These are phyloP conservation scores for Candida alai DNA, from an alignment of 805 yeast genomes.

Conservation along the genomic window DNA sequence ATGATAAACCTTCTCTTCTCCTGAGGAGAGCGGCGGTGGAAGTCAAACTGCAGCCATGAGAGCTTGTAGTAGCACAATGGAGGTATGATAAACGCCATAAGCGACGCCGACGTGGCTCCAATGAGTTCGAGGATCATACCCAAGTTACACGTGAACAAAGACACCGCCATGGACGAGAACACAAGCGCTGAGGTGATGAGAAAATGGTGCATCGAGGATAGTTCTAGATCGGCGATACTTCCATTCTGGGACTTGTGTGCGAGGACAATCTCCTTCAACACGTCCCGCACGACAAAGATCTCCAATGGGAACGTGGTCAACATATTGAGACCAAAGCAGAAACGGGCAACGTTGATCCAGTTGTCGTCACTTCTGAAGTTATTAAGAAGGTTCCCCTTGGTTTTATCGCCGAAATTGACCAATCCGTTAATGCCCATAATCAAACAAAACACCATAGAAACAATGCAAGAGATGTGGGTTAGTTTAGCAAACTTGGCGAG, in stretches of 20 bases:
- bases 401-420: conserved; percentile 65
- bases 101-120: conserved; percentile 90
- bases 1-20: conserved; percentile 27
- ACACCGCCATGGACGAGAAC: conserved; percentile 65
- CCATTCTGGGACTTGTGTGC: conserved; percentile 18
- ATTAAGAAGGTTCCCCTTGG: conserved; percentile 85
- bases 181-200: conserved; percentile 64
- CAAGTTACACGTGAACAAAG: conserved; percentile 78
- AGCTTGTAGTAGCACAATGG: conserved; percentile 77
- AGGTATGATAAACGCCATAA: conserved; percentile 89
- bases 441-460: conserved; percentile 76
- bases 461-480: conserved; percentile 79
- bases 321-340: conserved; percentile 91
- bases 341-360: conserved; percentile 79
- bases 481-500: conserved; percentile 67
- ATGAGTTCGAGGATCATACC: conserved; percentile 87
- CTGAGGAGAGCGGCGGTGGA: conserved; percentile 13
- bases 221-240: conserved; percentile 34
- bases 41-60: conserved; percentile 42
- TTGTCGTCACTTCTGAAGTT: conserved; percentile 76
- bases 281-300: conserved; percentile 86
- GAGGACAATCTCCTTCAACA: conserved; percentile 60
- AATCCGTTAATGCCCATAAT: conserved; percentile 79
- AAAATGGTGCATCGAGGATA: conserved; percentile 51
- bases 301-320: conserved; percentile 88